Base-by-base conservation (phyloP, 805 yeast genomes). In the Limtongia smithiae region DNA sequence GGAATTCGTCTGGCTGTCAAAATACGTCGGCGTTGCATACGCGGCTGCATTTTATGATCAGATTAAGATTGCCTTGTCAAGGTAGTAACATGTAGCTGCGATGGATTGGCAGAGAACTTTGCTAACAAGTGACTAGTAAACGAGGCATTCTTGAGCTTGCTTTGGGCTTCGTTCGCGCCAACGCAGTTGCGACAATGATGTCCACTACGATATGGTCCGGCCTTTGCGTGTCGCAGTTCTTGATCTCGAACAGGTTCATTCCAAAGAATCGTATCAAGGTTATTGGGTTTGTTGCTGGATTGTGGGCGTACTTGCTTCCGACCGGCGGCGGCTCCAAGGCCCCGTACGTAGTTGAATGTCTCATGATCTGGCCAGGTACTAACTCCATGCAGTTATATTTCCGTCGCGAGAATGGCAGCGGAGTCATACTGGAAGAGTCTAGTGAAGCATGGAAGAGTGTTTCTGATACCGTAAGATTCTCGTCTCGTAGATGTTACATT, bases 201-300 rank as follows among this genome's bases (percentile, higher is more conserved):
- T 57, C 66, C 2, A 63, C 73, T 11, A 60, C 70, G 5, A 65
- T 69, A 2, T 67, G 73, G 70, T 63, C 66, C 8, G 74, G 74
- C 11, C 60, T 71, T 15, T 71, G 68, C 28, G 51, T 64, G 18
- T 54, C 64, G 25, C 71, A 69, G 50, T 46, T 50, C 44, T 12
- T 69, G 44, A 55, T 70, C 18, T 65, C 68, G 21, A 58, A 60
- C 47, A 57, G 50, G 28, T 46, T 66, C 32, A 17, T 41, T 65
- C 71, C 45, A 14, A 53, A 52, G 15, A 48, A 54, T 15, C 67
- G 75, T n/a, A 66, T 65, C 61, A 55, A 68, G 22, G 36, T 69
- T 32, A 67, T 71, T 48, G 75, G 73, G n/a, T 63, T 68, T 51
- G 46, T 67, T 36, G 66, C 71, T n/a, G 75, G 75, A 3, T 60